Evolutionary conservation across 176 grass and related monocot genomes (phyloP).

Genomic region (Ensete glaucum): DNA sequence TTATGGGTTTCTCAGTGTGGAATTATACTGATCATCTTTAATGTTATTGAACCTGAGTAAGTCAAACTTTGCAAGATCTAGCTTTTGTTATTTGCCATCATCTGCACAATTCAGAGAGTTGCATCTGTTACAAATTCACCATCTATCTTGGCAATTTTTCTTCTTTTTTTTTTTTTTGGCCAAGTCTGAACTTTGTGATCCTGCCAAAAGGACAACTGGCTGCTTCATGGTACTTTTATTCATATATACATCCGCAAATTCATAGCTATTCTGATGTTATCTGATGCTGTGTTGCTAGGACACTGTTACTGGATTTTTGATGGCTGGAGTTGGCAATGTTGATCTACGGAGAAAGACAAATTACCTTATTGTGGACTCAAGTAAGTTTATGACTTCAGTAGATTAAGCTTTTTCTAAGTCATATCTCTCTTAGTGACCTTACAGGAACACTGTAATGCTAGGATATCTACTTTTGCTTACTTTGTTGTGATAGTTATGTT

Average conservation of each 20-base stretch:
- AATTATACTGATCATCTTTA: too few species aligned
- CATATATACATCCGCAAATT: background rate
- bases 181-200: too few species aligned
- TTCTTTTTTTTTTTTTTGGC: too few species aligned
- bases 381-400: constrained; percentile 34
- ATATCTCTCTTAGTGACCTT: background rate
- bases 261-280: background rate
- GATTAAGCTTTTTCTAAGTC: background rate
- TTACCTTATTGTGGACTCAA: constrained; percentile 69
- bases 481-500: too few species aligned
- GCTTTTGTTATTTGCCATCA: too few species aligned
- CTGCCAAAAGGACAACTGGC: too few species aligned
- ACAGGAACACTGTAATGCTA: background rate
- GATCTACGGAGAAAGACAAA: constrained; percentile 67
- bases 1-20: too few species aligned
- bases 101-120: too few species aligned
- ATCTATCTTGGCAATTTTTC: too few species aligned
- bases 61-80: too few species aligned
- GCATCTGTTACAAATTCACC: too few species aligned
- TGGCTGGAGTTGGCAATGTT: constrained; percentile 70
- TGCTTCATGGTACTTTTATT: background rate
- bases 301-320: constrained; percentile 62
- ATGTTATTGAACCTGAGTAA: too few species aligned
- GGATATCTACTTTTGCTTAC: background rate
- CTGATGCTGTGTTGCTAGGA: constrained; percentile 31